Evolutionary conservation across 805 yeast genomes (phyloP).

Genomic region (Candida morakotiae): DNA sequence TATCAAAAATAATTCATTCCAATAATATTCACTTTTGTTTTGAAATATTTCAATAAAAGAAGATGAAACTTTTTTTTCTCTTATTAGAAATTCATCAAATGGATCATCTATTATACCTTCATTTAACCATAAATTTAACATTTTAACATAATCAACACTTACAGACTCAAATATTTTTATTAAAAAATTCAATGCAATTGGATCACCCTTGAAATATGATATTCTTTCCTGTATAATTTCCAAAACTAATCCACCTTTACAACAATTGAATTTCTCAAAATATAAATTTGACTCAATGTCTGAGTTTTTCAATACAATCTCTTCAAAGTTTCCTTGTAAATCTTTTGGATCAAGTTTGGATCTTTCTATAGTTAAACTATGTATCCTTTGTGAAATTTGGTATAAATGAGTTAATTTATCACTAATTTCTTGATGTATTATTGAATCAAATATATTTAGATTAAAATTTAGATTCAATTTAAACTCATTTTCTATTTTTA

Average conservation of each 20-base stretch:
- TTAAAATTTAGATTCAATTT: conserved; percentile 48
- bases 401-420: conserved; percentile 49
- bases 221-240: conserved; percentile 57
- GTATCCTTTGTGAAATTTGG: conserved; percentile 52
- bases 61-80: conserved; percentile 33
- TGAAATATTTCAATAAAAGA: conserved; percentile 21
- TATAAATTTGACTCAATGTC: conserved; percentile 13
- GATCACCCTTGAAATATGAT: conserved; percentile 62
- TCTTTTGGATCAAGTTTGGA: conserved; percentile 7
- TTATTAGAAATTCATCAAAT: conserved; percentile 77
- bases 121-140: conserved; percentile 77
- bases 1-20: conserved; percentile 73
- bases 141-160: conserved; percentile 57
- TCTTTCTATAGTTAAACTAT: conserved; percentile 41
- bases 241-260: conserved; percentile 77
- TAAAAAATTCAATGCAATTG: conserved; percentile 49
- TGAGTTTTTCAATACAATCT: conserved; percentile 9
- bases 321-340: conserved; percentile 41
- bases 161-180: conserved; percentile 50
- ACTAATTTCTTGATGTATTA: conserved; percentile 21
- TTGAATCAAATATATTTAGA: conserved; percentile 50
- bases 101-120: conserved; percentile 75
- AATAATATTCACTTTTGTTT: conserved; percentile 53
- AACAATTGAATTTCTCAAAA: conserved; percentile 40
- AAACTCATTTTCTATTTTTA: conserved; percentile 54